These are phyloP conservation scores for Dryas alaskensis DNA, from an alignment of 306 rosid species.

Conservation along the genomic window DNA sequence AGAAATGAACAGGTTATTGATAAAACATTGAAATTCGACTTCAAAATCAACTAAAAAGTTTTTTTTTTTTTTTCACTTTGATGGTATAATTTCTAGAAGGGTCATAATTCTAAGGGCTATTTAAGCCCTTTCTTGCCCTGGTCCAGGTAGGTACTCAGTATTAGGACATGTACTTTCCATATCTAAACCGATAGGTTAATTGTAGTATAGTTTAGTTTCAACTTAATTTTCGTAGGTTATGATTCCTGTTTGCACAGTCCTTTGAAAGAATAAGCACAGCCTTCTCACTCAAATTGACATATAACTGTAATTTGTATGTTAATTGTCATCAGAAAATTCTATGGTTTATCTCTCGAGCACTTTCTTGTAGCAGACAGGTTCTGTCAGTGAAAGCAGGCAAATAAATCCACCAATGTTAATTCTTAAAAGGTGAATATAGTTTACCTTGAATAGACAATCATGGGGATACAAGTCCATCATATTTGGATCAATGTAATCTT, in stretches of 20 bases:
- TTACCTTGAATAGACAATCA: conserved; percentile 93
- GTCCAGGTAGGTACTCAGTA: no score
- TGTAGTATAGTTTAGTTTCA: background rate
- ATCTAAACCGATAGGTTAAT: background rate
- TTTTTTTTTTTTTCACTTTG: background rate
- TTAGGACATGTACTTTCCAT: background rate
- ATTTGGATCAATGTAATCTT: conserved; percentile 72
- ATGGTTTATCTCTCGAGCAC: background rate
- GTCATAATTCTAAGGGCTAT: background rate
- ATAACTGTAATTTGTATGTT: background rate
- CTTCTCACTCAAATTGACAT: background rate
- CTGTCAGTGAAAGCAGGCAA: background rate
- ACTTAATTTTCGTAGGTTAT: background rate
- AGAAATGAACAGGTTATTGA: background rate
- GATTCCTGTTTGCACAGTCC: background rate
- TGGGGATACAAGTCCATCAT: conserved; percentile 96
- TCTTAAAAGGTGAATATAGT: conserved; percentile 14
- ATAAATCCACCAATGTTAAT: background rate
- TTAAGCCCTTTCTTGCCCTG: background rate
- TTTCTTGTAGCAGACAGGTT: background rate
- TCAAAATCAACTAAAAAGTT: background rate
- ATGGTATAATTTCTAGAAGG: background rate
- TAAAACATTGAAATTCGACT: background rate
- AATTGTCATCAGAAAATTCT: background rate
- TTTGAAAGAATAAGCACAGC: background rate